phyloP scores from a whole-genome alignment of 2,329 filamentous ascomycete genomes.

The Epichloe sibirici region DNA sequence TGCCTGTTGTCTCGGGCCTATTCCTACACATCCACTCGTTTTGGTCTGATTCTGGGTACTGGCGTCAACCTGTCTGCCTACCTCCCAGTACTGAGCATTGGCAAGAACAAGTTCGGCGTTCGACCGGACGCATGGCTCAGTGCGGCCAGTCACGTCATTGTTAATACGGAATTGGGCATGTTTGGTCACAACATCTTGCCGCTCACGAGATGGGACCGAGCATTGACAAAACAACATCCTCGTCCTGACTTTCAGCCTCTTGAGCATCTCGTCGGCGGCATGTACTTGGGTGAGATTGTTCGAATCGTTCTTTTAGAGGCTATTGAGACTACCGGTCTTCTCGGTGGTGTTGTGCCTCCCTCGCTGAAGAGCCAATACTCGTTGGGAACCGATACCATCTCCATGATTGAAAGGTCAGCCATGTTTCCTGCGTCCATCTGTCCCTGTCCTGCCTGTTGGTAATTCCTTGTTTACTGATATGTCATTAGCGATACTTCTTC shows the following conservation, averaged over 20 bases:
- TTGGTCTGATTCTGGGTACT: conserved; percentile 55
- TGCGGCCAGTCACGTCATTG: conserved; percentile 47
- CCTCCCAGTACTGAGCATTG: conserved; percentile 45
- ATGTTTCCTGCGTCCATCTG: not conserved
- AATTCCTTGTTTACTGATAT: not conserved
- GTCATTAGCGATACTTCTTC: conserved; percentile 30
- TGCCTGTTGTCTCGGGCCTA: conserved; percentile 54
- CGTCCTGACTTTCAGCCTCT: conserved; percentile 49
- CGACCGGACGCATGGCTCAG: conserved; percentile 45
- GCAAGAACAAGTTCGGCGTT: conserved; percentile 41
- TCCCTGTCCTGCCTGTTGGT: not conserved
- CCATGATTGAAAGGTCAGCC: conserved; percentile 43
- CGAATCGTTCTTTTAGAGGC: conserved; percentile 47
- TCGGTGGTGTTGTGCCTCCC: conserved; percentile 44
- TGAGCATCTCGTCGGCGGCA: conserved; percentile 51
- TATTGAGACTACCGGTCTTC: conserved; percentile 38
- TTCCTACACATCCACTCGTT: conserved; percentile 42
- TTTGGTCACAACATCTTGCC: conserved; percentile 48
- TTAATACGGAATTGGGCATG: conserved; percentile 58
- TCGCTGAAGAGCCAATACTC: conserved; percentile 42
- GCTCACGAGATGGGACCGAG: conserved; percentile 47
- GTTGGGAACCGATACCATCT: conserved; percentile 48
- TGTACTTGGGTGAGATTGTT: conserved; percentile 54
- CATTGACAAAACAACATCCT: conserved; percentile 39
- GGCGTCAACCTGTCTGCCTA: conserved; percentile 55